Evolutionary conservation across 768 basidiomycete species (phyloP).

Genomic region (Nevesoporus exiguus): DNA sequence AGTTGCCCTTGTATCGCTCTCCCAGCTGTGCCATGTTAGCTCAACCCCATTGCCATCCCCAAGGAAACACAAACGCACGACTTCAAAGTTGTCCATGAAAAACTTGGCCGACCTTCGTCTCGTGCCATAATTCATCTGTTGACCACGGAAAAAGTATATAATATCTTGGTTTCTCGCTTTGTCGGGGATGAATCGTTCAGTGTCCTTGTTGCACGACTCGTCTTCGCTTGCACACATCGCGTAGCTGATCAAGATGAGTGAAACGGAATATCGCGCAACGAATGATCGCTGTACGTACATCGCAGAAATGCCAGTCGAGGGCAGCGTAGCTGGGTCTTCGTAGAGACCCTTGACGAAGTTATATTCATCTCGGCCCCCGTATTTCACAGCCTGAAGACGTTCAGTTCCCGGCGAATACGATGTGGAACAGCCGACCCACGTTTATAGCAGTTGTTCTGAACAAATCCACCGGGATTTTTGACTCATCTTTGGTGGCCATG

Average conservation of each 20-base stretch:
- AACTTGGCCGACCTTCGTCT: constrained; percentile 54
- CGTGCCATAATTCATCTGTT: constrained; percentile 53
- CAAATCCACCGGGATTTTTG: constrained; percentile 78
- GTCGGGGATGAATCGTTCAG: constrained; percentile 55
- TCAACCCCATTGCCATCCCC: background rate
- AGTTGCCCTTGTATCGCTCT: constrained; percentile 70
- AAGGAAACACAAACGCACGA: constrained; percentile 37
- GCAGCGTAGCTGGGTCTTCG: constrained; percentile 70
- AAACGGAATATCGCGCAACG: background rate
- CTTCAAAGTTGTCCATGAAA: constrained; percentile 67
- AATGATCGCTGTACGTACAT: constrained; percentile 43
- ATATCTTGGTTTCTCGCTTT: constrained; percentile 61
- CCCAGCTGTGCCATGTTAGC: constrained; percentile 41
- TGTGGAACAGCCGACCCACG: constrained; percentile 35
- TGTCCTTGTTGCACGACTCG: constrained; percentile 53
- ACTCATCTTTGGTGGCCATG: constrained; percentile 69
- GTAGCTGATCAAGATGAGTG: constrained; percentile 36
- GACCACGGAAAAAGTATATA: constrained; percentile 57
- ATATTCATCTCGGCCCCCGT: constrained; percentile 74
- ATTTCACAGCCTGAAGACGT: constrained; percentile 54
- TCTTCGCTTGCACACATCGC: constrained; percentile 65
- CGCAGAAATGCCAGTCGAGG: constrained; percentile 59
- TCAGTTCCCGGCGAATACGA: background rate
- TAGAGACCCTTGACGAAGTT: constrained; percentile 66
- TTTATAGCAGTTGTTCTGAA: constrained; percentile 50